Evolutionary conservation across 208 protist species (phyloP), one percentile per base, ranked within the genome.

Genomic region (Leishmania lainsoni): DNA sequence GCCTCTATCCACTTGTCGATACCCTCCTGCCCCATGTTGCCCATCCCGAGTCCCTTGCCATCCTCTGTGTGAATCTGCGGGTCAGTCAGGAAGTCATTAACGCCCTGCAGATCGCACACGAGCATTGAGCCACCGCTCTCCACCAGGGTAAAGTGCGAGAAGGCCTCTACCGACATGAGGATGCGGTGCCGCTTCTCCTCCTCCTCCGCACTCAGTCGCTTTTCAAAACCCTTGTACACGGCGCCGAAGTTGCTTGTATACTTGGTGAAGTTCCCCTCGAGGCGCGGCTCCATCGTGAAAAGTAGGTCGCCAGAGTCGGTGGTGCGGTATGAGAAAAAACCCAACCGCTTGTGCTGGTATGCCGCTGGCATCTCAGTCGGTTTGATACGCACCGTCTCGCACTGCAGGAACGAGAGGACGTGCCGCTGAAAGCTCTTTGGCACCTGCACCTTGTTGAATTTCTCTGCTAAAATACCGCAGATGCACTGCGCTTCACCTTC

Each of bases 401-500:
- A 97, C 86, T 93, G 90, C n/a, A 97, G 87, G 59, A 97, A 97
- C 8, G 93, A 97, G 20, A 97, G 87, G 66, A 90, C 85, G 4
- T 86, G 90, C 76, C 91, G 92, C 39, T 85, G n/a, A 22, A 90
- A 83, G 16, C 72, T 61, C 26, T 63, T 69, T 12, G 81, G 80
- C 17, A 86, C 32, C 68, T 84, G 75, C 0, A 90, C 63, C 70
- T 82, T 85, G 87, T 97, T 97, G 79, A 90, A 97, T 81, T 90
- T 94, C 39, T 94, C 83, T 3, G 93, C 93, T 72, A 96, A 95
- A 63, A 87, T 82, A 58, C 93, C 92, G 78, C 92, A 92, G 76
- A 97, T 92, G 79, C 93, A 97, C 89, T 97, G 93, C 52, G 93
- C 90, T 85, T 93, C 90, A 17, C 91, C 93, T 76, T 97, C 93